Evolutionary conservation across 176 grass and related monocot species (phyloP).

Genomic region (Carex pumila): DNA sequence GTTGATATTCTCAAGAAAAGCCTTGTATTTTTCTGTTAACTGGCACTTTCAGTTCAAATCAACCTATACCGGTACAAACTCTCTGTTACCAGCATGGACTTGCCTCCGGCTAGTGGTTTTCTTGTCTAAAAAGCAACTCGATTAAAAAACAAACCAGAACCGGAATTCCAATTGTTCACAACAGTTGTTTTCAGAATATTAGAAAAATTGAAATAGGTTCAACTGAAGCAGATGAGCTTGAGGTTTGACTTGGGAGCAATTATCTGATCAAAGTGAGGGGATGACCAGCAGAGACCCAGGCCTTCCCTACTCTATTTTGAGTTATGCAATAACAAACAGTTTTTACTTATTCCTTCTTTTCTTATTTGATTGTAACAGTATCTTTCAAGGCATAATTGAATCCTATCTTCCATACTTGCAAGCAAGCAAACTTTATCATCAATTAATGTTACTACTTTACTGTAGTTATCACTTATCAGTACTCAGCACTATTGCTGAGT

Average conservation of each 20-base stretch:
- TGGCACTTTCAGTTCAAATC: background rate
- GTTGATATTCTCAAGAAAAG: background rate
- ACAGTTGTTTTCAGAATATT: background rate
- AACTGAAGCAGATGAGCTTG: too few relatives aligned
- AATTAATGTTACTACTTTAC: background rate
- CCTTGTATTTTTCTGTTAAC: background rate
- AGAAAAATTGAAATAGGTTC: too few relatives aligned
- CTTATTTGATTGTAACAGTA: constrained; percentile 28
- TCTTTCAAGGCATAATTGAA: constrained; percentile 83
- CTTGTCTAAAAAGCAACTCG: background rate
- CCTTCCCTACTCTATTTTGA: background rate
- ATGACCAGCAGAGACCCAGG: too few relatives aligned
- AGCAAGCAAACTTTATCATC: constrained; percentile 37
- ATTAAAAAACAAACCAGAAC: background rate
- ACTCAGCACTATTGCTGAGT: background rate
- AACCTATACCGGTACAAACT: background rate
- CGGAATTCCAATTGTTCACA: background rate
- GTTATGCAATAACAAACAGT: background rate
- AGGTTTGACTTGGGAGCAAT: too few relatives aligned
- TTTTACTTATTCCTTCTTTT: background rate
- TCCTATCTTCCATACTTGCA: constrained; percentile 89
- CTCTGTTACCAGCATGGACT: background rate
- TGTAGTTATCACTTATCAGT: background rate
- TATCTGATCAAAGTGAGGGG: too few relatives aligned
- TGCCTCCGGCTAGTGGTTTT: background rate